phyloP scores from a whole-genome alignment of 345 rosid genomes.

The Bretschneidera sinensis region DNA sequence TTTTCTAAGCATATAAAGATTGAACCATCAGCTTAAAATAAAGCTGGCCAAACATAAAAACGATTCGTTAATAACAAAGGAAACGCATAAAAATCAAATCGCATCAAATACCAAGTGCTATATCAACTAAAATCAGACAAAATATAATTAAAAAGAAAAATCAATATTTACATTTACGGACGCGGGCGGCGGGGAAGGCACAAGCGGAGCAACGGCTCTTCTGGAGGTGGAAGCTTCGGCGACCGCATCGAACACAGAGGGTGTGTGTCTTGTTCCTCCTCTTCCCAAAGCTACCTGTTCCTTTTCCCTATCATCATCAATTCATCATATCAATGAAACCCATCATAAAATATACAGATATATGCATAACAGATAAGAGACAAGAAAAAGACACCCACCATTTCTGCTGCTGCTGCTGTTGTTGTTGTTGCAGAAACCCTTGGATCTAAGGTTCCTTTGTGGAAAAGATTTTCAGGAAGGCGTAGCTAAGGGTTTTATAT shows the following conservation, averaged over 20 bases:
- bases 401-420: constrained; percentile 1
- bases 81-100: not conserved
- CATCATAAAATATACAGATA: not conserved
- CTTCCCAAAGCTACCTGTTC: constrained; percentile 80
- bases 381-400: constrained; percentile 13
- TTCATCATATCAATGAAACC: constrained; percentile 2
- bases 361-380: not conserved
- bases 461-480: no score
- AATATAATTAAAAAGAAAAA: no score
- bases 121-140: not conserved
- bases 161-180: constrained; percentile 41
- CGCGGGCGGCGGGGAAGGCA: constrained; percentile 64
- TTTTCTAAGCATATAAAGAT: not conserved
- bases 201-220: constrained; percentile 82
- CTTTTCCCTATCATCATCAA: constrained; percentile 47
- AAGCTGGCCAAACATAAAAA: not conserved
- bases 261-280: constrained; percentile 84
- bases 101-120: not conserved
- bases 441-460: no score
- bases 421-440: constrained; percentile 16
- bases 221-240: constrained; percentile 78
- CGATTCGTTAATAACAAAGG: not conserved
- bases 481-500: no score
- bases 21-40: not conserved
- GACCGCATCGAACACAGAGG: constrained; percentile 80